phyloP scores from a whole-genome alignment of 2,329 filamentous ascomycete species.

The Diaporthe longicolla region DNA sequence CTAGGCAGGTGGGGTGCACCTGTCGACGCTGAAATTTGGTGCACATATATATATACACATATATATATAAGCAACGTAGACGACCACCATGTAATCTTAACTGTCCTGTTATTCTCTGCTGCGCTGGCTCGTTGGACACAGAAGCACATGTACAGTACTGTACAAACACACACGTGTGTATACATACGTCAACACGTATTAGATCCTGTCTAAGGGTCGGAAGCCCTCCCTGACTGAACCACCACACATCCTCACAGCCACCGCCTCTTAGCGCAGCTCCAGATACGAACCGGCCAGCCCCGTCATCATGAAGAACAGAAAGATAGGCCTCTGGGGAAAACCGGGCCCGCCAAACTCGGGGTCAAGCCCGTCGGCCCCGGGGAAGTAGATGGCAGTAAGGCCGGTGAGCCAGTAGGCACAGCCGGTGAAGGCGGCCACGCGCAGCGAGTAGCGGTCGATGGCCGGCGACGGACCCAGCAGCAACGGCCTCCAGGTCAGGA shows the following conservation, averaged over 20 bases:
- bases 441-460: slow-evolving; percentile 51
- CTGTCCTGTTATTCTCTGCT: too few species aligned
- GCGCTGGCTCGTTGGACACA: too few species aligned
- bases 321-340: slow-evolving; percentile 56
- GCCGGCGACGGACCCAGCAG: slow-evolving; percentile 43
- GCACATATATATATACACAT: too few species aligned
- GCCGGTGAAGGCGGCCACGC: slow-evolving; percentile 53
- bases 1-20: too few species aligned
- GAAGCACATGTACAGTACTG: too few species aligned
- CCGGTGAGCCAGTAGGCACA: slow-evolving; percentile 60
- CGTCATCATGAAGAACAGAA: slow-evolving; percentile 48
- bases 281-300: slow-evolving; percentile 44
- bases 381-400: slow-evolving; percentile 54
- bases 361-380: slow-evolving; percentile 57
- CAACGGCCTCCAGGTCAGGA: slow-evolving; percentile 55
- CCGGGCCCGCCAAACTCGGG: slow-evolving; percentile 60
- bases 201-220: background rate
- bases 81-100: background rate
- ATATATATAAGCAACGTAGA: background rate
- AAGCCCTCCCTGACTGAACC: too few species aligned
- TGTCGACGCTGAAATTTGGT: too few species aligned
- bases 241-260: background rate
- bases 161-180: background rate
- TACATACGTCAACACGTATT: background rate
- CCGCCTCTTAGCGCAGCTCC: slow-evolving; percentile 14